These are phyloP conservation scores for Eucalyptus polyanthemos DNA, from an alignment of 345 rosid genomes.

Conservation along the genomic window DNA sequence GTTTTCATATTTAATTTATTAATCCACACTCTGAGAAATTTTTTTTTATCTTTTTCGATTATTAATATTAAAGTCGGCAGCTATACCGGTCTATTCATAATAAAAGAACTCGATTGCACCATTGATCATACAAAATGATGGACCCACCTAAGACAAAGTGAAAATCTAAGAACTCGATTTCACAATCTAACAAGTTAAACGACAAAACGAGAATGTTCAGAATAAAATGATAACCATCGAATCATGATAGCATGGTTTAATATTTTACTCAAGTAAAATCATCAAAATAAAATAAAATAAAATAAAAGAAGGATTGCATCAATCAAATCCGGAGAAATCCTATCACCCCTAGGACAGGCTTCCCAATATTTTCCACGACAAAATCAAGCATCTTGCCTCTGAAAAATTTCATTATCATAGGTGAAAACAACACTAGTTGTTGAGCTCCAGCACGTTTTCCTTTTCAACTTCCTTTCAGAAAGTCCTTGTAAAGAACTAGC, in stretches of 20 bases:
- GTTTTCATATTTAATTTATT: not conserved
- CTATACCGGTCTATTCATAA: fast-evolving
- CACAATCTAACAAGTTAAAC: not conserved
- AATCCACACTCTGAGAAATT: not conserved
- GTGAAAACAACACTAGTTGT: not conserved
- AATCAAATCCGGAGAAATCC: not conserved
- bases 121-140: not conserved
- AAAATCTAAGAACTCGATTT: not conserved
- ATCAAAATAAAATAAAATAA: not conserved
- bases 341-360: not conserved
- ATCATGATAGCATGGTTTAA: not conserved
- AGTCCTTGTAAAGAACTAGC: not conserved
- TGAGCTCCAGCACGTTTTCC: not conserved
- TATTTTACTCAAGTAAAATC: not conserved
- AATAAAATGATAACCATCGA: not conserved
- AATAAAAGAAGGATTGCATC: not conserved
- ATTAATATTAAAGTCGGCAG: not conserved
- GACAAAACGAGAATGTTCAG: not conserved
- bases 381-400: not conserved
- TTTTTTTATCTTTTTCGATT: not conserved
- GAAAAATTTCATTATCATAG: not conserved
- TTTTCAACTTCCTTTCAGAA: not conserved
- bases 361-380: not conserved
- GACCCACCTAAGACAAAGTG: not conserved
- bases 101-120: not conserved